phyloP scores from a whole-genome alignment of 2,329 filamentous ascomycete species.

The Xylariaceae sp. region DNA sequence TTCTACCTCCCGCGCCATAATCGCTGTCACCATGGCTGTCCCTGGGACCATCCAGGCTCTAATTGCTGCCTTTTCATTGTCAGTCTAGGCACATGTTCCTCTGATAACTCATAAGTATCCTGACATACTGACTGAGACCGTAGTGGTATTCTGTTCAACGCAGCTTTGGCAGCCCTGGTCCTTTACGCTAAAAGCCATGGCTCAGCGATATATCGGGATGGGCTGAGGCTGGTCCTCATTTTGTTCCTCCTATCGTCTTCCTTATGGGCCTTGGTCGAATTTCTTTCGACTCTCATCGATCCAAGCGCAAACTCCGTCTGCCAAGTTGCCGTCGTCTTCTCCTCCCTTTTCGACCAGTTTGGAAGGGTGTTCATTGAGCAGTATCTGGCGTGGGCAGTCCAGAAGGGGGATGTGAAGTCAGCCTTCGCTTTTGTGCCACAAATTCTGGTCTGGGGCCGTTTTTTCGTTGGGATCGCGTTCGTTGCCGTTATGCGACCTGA shows the following conservation, averaged over 20 bases:
- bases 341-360: conserved; percentile 54
- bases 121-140: conserved; percentile 20
- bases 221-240: conserved; percentile 62
- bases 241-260: conserved; percentile 48
- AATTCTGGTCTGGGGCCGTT: conserved; percentile 42
- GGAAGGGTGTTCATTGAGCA: conserved; percentile 51
- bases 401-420: conserved; percentile 35
- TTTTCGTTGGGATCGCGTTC: conserved; percentile 51
- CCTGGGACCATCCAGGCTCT: conserved; percentile 44
- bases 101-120: conserved; percentile 9
- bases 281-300: conserved; percentile 47
- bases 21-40: conserved; percentile 41
- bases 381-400: conserved; percentile 50
- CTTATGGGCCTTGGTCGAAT: conserved; percentile 52
- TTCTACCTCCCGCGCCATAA: conserved; percentile 8
- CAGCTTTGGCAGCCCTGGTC: conserved; percentile 46
- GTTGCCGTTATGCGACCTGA: conserved; percentile 52
- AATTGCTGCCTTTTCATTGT: conserved; percentile 54
- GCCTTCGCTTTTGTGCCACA: conserved; percentile 41
- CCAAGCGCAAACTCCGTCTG: conserved; percentile 41
- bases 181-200: conserved; percentile 44
- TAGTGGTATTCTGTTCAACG: conserved; percentile 52
- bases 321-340: conserved; percentile 49
- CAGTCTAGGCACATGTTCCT: conserved; percentile 27
- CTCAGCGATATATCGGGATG: conserved; percentile 49